Evolutionary conservation across 108 stramenopile genomes (phyloP).

Genomic region (Cyclotella sp.): DNA sequence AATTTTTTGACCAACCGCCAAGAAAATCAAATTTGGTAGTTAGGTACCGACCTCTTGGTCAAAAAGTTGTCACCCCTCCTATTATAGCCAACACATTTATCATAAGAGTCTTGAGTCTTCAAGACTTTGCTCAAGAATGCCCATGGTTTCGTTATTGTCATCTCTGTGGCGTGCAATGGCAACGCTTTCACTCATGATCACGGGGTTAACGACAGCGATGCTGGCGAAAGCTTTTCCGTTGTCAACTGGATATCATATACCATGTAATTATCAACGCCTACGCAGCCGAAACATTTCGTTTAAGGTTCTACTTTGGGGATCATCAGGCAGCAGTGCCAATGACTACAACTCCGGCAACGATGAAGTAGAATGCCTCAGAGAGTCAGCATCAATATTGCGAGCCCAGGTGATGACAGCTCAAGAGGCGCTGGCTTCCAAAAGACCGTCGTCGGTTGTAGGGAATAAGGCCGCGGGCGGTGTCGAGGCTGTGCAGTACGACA

Average conservation of each 20-base stretch:
- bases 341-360: neutral
- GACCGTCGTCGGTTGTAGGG: neutral
- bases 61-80: too few species aligned
- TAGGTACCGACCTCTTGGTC: too few species aligned
- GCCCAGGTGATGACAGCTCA: constrained; percentile 13
- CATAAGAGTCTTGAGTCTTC: too few species aligned
- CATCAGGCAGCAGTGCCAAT: neutral
- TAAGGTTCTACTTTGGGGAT: neutral
- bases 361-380: constrained; percentile 1
- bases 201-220: too few species aligned
- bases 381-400: constrained; percentile 10
- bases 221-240: too few species aligned
- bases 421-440: constrained; percentile 5
- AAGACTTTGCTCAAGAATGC: too few species aligned
- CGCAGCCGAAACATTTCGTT: neutral
- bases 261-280: neutral
- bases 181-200: too few species aligned
- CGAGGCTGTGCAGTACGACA: constrained; percentile 14
- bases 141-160: too few species aligned
- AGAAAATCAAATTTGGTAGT: too few species aligned
- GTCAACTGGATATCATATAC: neutral
- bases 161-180: too few species aligned
- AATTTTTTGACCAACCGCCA: too few species aligned
- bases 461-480: neutral
- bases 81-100: too few species aligned